Base-by-base conservation (phyloP, 345 rosid species). In the Syzygium grande region DNA sequence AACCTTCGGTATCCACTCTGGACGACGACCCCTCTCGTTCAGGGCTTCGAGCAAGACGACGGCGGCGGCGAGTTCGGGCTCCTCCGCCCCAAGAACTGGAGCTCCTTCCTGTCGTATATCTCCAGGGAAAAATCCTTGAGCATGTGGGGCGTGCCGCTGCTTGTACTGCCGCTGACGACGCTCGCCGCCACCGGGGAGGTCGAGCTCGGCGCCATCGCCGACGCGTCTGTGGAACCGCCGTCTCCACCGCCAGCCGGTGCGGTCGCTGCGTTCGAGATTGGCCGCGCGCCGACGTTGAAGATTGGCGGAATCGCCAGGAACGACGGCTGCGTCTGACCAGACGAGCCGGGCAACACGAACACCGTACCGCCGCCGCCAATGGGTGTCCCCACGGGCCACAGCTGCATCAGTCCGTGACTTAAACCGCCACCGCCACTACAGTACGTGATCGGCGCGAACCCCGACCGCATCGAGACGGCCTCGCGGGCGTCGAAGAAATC, bases 21-120 rank as follows among this genome's bases (percentile, higher is more conserved):
- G 80, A 73, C 80, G 80, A 38, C 83, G 27, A 2, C 7, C 25
- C 83, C 2, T 59, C 2, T 25, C 63, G 2, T 59, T 73, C 83
- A 73, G 83, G 80, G 83, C 83, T 73, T 73, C 27, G 83, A 73
- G 49, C 83, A 73, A 41, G 83, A 73, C 25, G 83, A 61, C 34
- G 73, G 34, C 25, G 83, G 83, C 51, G 86, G 41, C 10, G 63
- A 85, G 10, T 68, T 73, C 6, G 56, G 83, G 49, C 83, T 86
- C 51, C 83, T 86, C 51, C 90, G 68, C 91, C 93, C 93, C 87
- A 95, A 84, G 87, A 93, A 96, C 87, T 93, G 97, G 87, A 95
- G 95, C 91, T 95, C 96, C 84, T 90, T 93, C 91, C 89, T 94
- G 38, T 95, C 99, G 88, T 89, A 90, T 89, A 95, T 90, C 93